Base-by-base conservation (phyloP, 495 filamentous ascomycete species). In the Lasiosphaeria miniovina region DNA sequence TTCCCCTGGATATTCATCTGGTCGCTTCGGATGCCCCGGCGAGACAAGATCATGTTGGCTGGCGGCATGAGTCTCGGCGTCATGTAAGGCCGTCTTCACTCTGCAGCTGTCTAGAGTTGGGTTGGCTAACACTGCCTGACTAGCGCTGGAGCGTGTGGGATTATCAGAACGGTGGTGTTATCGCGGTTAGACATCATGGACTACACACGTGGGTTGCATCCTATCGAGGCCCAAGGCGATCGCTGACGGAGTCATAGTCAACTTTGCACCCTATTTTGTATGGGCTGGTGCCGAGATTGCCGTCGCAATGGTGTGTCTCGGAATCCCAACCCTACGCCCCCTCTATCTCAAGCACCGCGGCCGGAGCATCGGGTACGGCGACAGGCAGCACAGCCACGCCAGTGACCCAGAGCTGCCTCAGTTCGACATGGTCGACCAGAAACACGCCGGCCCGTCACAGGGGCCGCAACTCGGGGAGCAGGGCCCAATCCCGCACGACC, bases 1-100 rank as follows among this genome's bases (percentile, higher is more conserved):
- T 74, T 78, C n/a, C 76, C 76, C 12, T 78, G 75, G 73, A 40
- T 77, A 14, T 74, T 80, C 41, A 78, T 76, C 36, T 67, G 64
- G 59, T 69, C 67, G 7, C 59, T 78, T 36, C 69, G 68, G 15
- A 80, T 80, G 72, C 69, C 71, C 12, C 65, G 59, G 33, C 57
- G 66, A 17, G 77, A 80, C 34, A 80, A 80, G 60, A 52, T 74
- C 31, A 66, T 77, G 54, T 53, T 78, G 12, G 71, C 72, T 4
- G 65, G 71, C 11, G 69, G 76, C 4, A 78, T 78, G 75, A 75
- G 73, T 52, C 61, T 77, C 1, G 75, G 75, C 17, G 65, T 78
- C 17, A 67, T 79, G 75, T 77, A 62, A 66, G 74, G 17, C 33
- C 24, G 46, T 35, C 24, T 40, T 32, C 5, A 43, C 17, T 43